phyloP scores from a whole-genome alignment of 352 stramenopile genomes.

The Phytopythium vexans region DNA sequence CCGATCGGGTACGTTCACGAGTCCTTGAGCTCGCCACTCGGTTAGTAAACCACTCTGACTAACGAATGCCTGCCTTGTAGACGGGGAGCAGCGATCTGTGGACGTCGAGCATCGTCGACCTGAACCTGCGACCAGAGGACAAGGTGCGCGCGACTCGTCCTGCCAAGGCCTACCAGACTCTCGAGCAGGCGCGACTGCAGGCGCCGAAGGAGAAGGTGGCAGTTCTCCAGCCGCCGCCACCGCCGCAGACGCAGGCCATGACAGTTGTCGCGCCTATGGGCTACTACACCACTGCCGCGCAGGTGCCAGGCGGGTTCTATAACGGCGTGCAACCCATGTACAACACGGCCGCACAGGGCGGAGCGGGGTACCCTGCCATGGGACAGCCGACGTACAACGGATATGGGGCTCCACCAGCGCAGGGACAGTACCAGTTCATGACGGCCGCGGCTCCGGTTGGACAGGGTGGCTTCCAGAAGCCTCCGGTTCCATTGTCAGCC shows the following conservation, averaged over 20 bases:
- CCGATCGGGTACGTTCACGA: constrained; percentile 8
- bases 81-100: constrained; percentile 55
- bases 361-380: constrained; percentile 16
- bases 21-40: neutral
- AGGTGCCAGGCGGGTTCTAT: constrained; percentile 19
- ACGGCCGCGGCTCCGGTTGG: constrained; percentile 15
- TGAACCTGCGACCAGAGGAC: constrained; percentile 61
- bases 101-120: constrained; percentile 69
- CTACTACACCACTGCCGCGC: constrained; percentile 19
- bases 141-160: constrained; percentile 46
- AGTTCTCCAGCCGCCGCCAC: constrained; percentile 41
- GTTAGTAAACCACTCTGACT: neutral
- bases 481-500: constrained; percentile 19
- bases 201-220: constrained; percentile 63
- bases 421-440: constrained; percentile 42
- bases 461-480: constrained; percentile 16
- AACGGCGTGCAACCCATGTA: constrained; percentile 31
- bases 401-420: constrained; percentile 9
- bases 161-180: constrained; percentile 55
- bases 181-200: constrained; percentile 65
- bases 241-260: constrained; percentile 7
- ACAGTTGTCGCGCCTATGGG: constrained; percentile 5
- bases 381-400: constrained; percentile 18
- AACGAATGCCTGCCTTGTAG: constrained; percentile 10
- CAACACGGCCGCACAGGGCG: constrained; percentile 14